Percentiles rank a stretch among this genome's conserved stretches.
These are phyloP conservation scores for Erythrobasidium hasegawianum DNA, from an alignment of 1,284 basidiomycete species.

Conservation along the genomic window DNA sequence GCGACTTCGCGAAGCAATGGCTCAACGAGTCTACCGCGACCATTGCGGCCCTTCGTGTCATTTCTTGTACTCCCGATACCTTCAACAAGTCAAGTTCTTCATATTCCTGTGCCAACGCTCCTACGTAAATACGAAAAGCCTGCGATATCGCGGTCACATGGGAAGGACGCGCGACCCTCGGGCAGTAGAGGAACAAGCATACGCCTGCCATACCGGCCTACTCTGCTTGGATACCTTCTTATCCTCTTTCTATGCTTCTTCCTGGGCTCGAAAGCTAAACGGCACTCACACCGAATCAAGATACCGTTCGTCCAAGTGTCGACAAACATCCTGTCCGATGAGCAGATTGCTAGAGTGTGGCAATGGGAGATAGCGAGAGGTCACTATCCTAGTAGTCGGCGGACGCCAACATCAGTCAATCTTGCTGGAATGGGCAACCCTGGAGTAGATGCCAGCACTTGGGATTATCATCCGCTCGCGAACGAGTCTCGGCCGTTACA, in stretches of 20 bases:
- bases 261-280: conserved; percentile 1
- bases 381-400: conserved; percentile 74
- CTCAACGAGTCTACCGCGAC: conserved; percentile 3
- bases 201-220: neutral
- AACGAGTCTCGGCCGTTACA: conserved; percentile 3
- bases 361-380: conserved; percentile 86
- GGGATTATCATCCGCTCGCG: conserved; percentile 17
- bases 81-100: neutral
- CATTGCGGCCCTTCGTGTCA: conserved; percentile 21
- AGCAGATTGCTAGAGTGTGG: conserved; percentile 82
- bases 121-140: neutral
- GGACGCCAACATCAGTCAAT: conserved; percentile 33
- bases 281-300: conserved; percentile 28
- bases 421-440: conserved; percentile 26
- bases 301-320: conserved; percentile 35
- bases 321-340: conserved; percentile 58
- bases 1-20: conserved; percentile 8
- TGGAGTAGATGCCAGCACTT: conserved; percentile 21
- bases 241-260: conserved; percentile 16
- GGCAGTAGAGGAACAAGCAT: too few relatives aligned
- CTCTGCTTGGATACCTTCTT: conserved; percentile 21
- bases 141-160: neutral
- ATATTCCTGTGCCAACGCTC: conserved; percentile 20
- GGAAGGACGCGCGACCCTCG: neutral
- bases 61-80: conserved; percentile 15